Percentiles rank a stretch among this genome's conserved stretches.
phyloP scores from a whole-genome alignment of 805 yeast species.

The Yarrowia deformans region DNA sequence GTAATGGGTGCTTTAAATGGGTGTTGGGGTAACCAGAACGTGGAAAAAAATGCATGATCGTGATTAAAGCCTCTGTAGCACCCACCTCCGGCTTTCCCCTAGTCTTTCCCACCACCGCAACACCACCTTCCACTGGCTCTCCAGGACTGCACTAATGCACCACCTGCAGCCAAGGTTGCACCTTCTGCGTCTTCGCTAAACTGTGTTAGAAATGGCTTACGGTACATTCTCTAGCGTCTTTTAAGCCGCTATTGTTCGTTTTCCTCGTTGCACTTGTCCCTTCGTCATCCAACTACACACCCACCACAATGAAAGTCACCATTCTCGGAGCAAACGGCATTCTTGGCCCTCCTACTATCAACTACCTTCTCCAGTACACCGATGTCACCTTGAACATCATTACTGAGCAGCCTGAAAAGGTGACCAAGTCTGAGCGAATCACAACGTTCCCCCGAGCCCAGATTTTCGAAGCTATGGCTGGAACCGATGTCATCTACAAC shows the following conservation, averaged over 20 bases:
- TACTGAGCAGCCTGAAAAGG: slow-evolving; percentile 19
- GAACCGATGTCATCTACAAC: slow-evolving; percentile 14
- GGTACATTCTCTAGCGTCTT: slow-evolving; percentile 1
- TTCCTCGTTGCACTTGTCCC: no score
- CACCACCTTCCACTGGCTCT: no score
- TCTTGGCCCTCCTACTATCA: slow-evolving; percentile 16
- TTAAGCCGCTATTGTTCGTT: background rate
- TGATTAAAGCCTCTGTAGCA: no score
- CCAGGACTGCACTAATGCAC: no score
- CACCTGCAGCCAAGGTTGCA: background rate
- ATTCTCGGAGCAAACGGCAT: slow-evolving; percentile 29
- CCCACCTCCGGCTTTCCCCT: no score
- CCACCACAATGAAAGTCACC: slow-evolving; percentile 12
- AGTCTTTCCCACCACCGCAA: no score
- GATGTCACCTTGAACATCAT: background rate
- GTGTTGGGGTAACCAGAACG: no score
- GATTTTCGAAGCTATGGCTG: slow-evolving; percentile 1
- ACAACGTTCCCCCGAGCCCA: background rate
- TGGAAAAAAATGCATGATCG: no score
- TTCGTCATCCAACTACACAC: no score
- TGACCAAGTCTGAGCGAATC: background rate
- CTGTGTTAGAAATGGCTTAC: slow-evolving; percentile 5
- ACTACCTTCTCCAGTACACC: slow-evolving; percentile 12
- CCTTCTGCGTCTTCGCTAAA: slow-evolving; percentile 1
- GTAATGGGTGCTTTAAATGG: no score